Evolutionary conservation across 306 rosid species (phyloP).

Genomic region (Geum urbanum): DNA sequence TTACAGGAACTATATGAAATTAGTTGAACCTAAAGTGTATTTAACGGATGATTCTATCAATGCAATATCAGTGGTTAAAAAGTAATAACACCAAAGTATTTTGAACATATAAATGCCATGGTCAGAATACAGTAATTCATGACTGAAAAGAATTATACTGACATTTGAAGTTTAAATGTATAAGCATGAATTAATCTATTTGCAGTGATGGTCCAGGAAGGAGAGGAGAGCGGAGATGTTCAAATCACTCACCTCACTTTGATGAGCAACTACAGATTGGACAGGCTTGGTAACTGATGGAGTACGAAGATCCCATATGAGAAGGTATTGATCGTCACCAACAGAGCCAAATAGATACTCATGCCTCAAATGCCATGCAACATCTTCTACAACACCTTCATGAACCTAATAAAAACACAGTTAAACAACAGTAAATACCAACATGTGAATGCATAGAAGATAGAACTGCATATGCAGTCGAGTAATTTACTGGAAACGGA

Average conservation of each 20-base stretch:
- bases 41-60: not conserved
- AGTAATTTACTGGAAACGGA: not conserved
- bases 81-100: not conserved
- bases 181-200: not conserved
- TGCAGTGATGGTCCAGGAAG: not conserved
- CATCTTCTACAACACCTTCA: slow-evolving; percentile 98
- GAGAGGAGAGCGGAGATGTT: not conserved
- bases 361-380: slow-evolving; percentile 99
- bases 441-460: not conserved
- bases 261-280: slow-evolving; percentile 90
- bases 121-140: not conserved
- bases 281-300: slow-evolving; percentile 82
- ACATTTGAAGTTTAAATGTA: not conserved
- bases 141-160: not conserved
- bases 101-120: not conserved
- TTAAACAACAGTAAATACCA: slow-evolving; percentile 10
- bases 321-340: slow-evolving; percentile 92
- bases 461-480: not conserved
- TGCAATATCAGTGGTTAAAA: not conserved
- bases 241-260: slow-evolving; percentile 66
- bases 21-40: not conserved
- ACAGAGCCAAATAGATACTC: slow-evolving; percentile 96
- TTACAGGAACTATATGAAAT: not conserved
- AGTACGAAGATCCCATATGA: slow-evolving; percentile 87
- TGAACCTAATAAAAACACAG: slow-evolving; percentile 49